Conservation (phyloP, 345 rosid genomes). For the Eucalyptus microcorys region DNA sequence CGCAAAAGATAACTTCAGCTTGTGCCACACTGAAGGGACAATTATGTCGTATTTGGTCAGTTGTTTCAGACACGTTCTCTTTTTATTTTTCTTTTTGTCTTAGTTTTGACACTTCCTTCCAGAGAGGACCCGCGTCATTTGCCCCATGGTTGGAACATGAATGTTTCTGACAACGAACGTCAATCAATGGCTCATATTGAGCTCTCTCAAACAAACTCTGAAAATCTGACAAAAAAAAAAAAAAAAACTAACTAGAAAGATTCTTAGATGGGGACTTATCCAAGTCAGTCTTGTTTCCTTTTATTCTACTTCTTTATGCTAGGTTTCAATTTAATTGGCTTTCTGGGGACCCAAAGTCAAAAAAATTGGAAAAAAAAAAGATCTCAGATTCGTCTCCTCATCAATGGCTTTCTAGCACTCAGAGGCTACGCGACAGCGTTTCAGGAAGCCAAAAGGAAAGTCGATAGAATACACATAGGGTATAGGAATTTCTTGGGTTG, state of each 20-base stretch:
- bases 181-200: neutral
- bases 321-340: neutral
- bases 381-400: neutral
- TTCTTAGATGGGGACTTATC: neutral
- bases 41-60: neutral
- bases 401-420: no score
- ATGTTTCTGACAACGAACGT: neutral
- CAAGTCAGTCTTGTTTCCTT: neutral
- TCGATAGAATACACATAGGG: no score
- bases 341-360: neutral
- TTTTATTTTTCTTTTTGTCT: neutral
- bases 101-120: neutral
- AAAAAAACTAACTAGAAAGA: neutral
- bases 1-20: neutral
- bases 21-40: neutral
- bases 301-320: neutral
- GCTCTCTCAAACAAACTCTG: neutral
- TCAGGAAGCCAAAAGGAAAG: no score
- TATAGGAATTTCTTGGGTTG: no score
- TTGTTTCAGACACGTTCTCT: neutral
- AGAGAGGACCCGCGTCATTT: neutral
- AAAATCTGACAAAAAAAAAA: neutral
- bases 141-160: neutral
- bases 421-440: no score
- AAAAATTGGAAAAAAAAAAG: neutral